A percentile compares a stretch with the other conserved stretches of the same genome.
Conservation (phyloP, 1,284 basidiomycete genomes). For the Pseudozyma sp. region DNA sequence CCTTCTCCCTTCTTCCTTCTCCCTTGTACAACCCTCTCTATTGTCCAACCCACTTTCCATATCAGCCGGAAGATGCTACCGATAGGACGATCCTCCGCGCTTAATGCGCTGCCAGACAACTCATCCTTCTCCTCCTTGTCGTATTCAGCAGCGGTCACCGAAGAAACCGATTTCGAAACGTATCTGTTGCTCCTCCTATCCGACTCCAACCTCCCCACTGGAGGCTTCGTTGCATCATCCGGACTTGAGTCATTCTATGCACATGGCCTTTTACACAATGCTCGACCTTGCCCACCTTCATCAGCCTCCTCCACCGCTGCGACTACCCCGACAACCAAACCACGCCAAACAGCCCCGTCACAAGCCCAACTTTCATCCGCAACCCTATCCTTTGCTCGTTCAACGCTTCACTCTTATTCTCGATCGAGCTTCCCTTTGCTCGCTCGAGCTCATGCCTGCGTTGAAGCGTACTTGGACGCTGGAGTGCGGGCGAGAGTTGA, state of each 20-base stretch:
- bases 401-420: constrained; percentile 80
- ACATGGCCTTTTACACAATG: constrained; percentile 77
- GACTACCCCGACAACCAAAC: background rate
- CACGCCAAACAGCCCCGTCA: constrained; percentile 18
- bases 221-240: constrained; percentile 89
- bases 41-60: background rate
- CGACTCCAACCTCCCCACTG: constrained; percentile 70
- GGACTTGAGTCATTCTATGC: constrained; percentile 90
- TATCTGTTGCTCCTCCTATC: constrained; percentile 62
- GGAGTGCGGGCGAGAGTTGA: constrained; percentile 7
- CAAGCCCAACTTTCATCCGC: constrained; percentile 46
- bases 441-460: constrained; percentile 70
- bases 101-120: background rate
- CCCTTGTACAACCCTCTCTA: too few relatives aligned
- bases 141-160: background rate
- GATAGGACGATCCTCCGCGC: background rate
- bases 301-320: background rate
- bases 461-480: constrained; percentile 12
- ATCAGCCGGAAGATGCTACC: background rate
- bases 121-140: background rate
- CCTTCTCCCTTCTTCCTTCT: background rate
- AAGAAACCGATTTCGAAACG: constrained; percentile 39
- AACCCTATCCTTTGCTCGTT: constrained; percentile 75
- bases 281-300: background rate
- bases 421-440: constrained; percentile 81